Conservation (phyloP, 192 early-diverging fungal species). For the Coemansia sp. region DNA sequence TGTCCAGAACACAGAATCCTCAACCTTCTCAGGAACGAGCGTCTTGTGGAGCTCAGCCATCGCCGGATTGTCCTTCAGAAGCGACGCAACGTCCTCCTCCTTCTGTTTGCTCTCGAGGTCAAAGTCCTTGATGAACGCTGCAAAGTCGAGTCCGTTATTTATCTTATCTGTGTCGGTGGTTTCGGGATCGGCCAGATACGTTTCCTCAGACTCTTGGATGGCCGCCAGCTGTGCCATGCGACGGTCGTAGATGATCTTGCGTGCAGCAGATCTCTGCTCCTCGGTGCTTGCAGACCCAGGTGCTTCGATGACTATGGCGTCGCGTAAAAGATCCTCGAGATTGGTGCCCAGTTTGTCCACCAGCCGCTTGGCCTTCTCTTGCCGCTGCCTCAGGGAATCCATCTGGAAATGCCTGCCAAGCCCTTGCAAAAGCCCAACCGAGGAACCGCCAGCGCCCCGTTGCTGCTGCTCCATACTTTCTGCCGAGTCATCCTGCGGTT, state of each 20-base stretch:
- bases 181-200: slow-evolving; percentile 33
- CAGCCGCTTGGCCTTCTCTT: slow-evolving; percentile 36
- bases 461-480: not conserved
- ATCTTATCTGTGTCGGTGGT: not conserved
- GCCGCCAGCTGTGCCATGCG: slow-evolving; percentile 46
- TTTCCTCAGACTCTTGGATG: slow-evolving; percentile 32
- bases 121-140: slow-evolving; percentile 20
- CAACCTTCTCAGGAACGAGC: slow-evolving; percentile 27
- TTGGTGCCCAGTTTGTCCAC: slow-evolving; percentile 34
- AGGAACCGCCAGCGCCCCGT: not conserved
- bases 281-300: slow-evolving; percentile 34
- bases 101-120: slow-evolving; percentile 2
- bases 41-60: slow-evolving; percentile 20
- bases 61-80: slow-evolving; percentile 16
- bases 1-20: slow-evolving; percentile 39
- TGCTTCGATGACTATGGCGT: slow-evolving; percentile 53
- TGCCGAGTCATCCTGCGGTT: not conserved
- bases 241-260: slow-evolving; percentile 49
- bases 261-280: slow-evolving; percentile 35
- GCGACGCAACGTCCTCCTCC: slow-evolving; percentile 7
- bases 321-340: slow-evolving; percentile 43
- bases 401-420: slow-evolving; percentile 29
- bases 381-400: slow-evolving; percentile 22
- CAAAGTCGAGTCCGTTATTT: slow-evolving; percentile 4
- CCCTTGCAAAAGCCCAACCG: slow-evolving; percentile 11